phyloP scores from a whole-genome alignment of 108 stramenopile genomes.

The Stephanodiscus minutulus region DNA sequence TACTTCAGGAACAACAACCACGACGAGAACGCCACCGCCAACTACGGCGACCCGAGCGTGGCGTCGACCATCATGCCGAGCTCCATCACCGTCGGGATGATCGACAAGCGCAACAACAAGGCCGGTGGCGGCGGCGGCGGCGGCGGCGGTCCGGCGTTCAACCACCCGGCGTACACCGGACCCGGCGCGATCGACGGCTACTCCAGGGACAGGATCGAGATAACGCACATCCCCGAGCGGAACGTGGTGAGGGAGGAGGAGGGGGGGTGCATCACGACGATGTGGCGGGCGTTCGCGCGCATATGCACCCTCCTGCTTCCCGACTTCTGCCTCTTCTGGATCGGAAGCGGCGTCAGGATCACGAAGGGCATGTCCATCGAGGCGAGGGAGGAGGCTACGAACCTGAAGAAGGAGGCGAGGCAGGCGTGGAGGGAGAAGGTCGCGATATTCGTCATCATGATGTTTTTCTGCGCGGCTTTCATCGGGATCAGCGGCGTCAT shows the following conservation, averaged over 20 bases:
- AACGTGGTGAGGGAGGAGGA: constrained; percentile 33
- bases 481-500: constrained; percentile 54
- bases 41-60: constrained; percentile 21
- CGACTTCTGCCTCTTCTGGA: constrained; percentile 32
- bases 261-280: constrained; percentile 12
- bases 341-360: constrained; percentile 7
- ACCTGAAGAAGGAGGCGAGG: constrained; percentile 28
- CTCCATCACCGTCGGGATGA: constrained; percentile 19
- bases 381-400: constrained; percentile 11
- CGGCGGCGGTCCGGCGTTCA: no score
- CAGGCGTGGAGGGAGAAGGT: constrained; percentile 57
- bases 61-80: constrained; percentile 43
- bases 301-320: constrained; percentile 35
- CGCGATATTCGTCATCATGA: constrained; percentile 49
- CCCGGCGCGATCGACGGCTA: constrained; percentile 5
- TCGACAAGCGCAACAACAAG: background rate
- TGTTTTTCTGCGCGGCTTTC: constrained; percentile 35
- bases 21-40: constrained; percentile 17
- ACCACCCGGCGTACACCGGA: constrained; percentile 15
- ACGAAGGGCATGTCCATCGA: constrained; percentile 15
- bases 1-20: constrained; percentile 10
- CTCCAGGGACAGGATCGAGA: constrained; percentile 45
- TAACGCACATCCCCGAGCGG: constrained; percentile 44
- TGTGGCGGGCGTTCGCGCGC: constrained; percentile 42
- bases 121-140: no score